Percentiles rank a stretch among this genome's conserved stretches.
These are phyloP conservation scores for Henningerozyma blattae DNA, from an alignment of 805 yeast genomes.

Conservation along the genomic window DNA sequence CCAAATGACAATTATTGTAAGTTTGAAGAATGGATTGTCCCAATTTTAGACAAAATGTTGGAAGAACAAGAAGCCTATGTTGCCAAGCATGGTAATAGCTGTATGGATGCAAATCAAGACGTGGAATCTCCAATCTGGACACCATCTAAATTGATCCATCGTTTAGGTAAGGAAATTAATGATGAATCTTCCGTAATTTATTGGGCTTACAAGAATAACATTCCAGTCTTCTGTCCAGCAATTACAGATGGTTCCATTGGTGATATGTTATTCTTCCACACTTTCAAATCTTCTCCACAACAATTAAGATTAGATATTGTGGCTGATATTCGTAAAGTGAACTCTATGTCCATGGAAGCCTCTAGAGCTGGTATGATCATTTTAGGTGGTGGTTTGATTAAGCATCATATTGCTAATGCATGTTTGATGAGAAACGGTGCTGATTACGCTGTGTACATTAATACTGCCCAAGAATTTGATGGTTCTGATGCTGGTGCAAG, in stretches of 20 bases:
- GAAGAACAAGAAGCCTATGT: slow-evolving; percentile 76
- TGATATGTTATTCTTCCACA: slow-evolving; percentile 97
- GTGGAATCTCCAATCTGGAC: slow-evolving; percentile 64
- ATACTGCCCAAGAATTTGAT: slow-evolving; percentile 97
- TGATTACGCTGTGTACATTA: slow-evolving; percentile 91
- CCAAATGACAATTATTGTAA: slow-evolving; percentile 97
- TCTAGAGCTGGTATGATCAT: slow-evolving; percentile 90
- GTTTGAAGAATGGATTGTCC: slow-evolving; percentile 98
- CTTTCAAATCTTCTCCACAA: slow-evolving; percentile 86
- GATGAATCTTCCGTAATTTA: slow-evolving; percentile 88
- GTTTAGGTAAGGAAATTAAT: slow-evolving; percentile 90
- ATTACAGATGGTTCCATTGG: slow-evolving; percentile 97
- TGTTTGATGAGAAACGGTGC: slow-evolving; percentile 99
- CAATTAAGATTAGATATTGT: slow-evolving; percentile 88
- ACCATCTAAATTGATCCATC: slow-evolving; percentile 83
- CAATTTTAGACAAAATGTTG: slow-evolving; percentile 74
- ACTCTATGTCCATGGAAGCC: slow-evolving; percentile 92
- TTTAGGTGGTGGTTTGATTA: slow-evolving; percentile 91
- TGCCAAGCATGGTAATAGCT: slow-evolving; percentile 37
- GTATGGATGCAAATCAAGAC: slow-evolving; percentile 40
- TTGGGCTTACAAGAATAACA: slow-evolving; percentile 96
- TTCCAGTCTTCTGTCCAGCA: slow-evolving; percentile 96
- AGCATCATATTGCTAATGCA: slow-evolving; percentile 96
- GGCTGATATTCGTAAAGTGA: slow-evolving; percentile 82
- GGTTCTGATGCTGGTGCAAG: slow-evolving; percentile 99